Evolutionary conservation across 768 basidiomycete species (phyloP).

Genomic region (Naganishia onofrii): DNA sequence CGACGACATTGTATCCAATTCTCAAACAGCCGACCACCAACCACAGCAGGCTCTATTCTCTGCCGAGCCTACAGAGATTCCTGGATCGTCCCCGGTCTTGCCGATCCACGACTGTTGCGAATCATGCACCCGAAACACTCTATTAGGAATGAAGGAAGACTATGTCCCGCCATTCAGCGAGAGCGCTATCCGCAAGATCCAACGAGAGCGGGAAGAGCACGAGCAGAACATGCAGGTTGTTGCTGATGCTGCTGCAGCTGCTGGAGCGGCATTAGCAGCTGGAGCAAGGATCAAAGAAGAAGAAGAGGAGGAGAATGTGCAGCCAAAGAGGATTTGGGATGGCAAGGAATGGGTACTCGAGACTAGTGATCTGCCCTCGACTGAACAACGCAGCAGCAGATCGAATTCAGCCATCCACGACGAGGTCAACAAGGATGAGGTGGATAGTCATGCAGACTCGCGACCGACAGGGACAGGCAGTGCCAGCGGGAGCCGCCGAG

Average conservation of each 20-base stretch:
- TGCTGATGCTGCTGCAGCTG: slow-evolving; percentile 3
- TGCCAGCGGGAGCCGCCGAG: not conserved
- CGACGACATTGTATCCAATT: not conserved
- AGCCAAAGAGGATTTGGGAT: slow-evolving; percentile 5
- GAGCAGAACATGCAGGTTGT: slow-evolving; percentile 8
- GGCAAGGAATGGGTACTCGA: not conserved
- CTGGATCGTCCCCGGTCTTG: not conserved
- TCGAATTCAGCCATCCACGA: not conserved
- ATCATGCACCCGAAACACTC: slow-evolving; percentile 5
- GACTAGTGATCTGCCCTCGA: not conserved
- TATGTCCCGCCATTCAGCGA: slow-evolving; percentile 15
- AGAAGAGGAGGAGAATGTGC: not conserved
- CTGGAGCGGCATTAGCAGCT: not conserved
- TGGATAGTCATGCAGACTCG: not conserved
- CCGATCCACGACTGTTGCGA: slow-evolving; percentile 24
- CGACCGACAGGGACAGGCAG: not conserved
- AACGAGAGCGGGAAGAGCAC: slow-evolving; percentile 8
- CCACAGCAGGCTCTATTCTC: not conserved
- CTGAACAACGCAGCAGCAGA: not conserved
- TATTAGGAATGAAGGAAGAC: slow-evolving; percentile 13
- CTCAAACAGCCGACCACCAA: not conserved
- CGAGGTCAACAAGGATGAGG: not conserved
- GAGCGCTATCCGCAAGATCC: slow-evolving; percentile 19
- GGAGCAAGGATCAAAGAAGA: no score
- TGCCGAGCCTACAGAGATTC: no score